Evolutionary conservation across 179 eudicot species (phyloP).

Genomic region (Silene coronaria): DNA sequence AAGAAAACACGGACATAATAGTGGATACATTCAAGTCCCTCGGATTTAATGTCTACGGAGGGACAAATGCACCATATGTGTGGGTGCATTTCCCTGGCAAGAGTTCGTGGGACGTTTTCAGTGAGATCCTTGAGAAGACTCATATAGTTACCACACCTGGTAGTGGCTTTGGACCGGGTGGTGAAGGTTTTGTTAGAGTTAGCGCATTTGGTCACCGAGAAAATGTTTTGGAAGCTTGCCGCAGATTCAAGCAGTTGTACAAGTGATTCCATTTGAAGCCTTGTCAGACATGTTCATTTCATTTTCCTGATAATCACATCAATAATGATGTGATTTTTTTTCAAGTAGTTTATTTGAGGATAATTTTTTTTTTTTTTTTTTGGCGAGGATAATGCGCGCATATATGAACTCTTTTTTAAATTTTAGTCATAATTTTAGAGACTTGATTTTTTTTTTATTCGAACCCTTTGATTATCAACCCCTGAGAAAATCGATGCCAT

Average conservation of each 20-base stretch:
- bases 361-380: too few species aligned
- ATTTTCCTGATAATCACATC: too few species aligned
- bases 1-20: conserved; percentile 69
- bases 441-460: too few species aligned
- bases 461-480: too few species aligned
- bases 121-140: conserved; percentile 90
- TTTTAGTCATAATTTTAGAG: too few species aligned
- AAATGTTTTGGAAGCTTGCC: conserved; percentile 83
- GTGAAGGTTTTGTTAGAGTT: conserved; percentile 87
- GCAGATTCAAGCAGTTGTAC: conserved; percentile 81
- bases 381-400: too few species aligned
- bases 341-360: too few species aligned
- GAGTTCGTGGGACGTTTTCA: conserved; percentile 94
- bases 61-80: conserved; percentile 86
- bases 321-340: too few species aligned
- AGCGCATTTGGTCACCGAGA: conserved; percentile 88
- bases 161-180: conserved; percentile 94
- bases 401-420: too few species aligned
- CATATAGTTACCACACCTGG: conserved; percentile 91
- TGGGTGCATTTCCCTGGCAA: conserved; percentile 95
- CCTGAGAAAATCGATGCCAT: too few species aligned
- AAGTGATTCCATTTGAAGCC: conserved; percentile 31
- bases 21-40: conserved; percentile 80
- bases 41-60: conserved; percentile 88
- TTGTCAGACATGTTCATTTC: too few species aligned